These are phyloP conservation scores for Sclerospora graminicola DNA, from an alignment of 352 stramenopile genomes.

Conservation along the genomic window DNA sequence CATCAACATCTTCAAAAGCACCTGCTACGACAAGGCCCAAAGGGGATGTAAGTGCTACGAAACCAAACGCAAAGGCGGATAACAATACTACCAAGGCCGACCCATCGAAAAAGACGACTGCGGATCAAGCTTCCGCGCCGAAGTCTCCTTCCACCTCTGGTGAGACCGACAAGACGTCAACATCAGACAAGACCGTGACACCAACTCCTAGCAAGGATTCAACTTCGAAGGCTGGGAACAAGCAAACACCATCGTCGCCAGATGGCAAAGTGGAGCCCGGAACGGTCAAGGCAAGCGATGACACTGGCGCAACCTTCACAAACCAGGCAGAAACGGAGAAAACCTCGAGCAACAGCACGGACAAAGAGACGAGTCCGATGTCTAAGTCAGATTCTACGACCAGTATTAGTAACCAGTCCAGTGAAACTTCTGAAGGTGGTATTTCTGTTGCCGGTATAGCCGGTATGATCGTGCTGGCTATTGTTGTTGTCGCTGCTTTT, in stretches of 20 bases:
- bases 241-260: conserved; percentile 2
- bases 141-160: too few species aligned
- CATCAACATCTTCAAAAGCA: neutral
- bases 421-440: conserved; percentile 5
- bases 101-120: too few species aligned
- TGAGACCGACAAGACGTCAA: too few species aligned
- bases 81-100: too few species aligned
- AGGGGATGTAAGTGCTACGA: too few species aligned
- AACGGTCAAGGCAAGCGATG: conserved; percentile 28
- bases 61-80: too few species aligned
- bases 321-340: conserved; percentile 16
- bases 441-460: conserved; percentile 51
- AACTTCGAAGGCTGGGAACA: conserved; percentile 1
- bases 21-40: neutral
- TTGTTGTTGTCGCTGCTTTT: conserved; percentile 36
- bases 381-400: conserved; percentile 1
- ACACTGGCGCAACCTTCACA: conserved; percentile 21
- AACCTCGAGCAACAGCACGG: neutral
- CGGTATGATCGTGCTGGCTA: conserved; percentile 44
- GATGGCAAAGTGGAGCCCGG: conserved; percentile 12
- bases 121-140: neutral
- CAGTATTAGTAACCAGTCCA: conserved; percentile 37
- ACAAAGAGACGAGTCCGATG: neutral
- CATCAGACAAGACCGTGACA: too few species aligned
- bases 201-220: conserved; percentile 3